A percentile compares a stretch with the other conserved stretches of the same genome.
Evolutionary conservation across 441 rosid genomes (phyloP).

Genomic region (Theobroma grandiflorum): DNA sequence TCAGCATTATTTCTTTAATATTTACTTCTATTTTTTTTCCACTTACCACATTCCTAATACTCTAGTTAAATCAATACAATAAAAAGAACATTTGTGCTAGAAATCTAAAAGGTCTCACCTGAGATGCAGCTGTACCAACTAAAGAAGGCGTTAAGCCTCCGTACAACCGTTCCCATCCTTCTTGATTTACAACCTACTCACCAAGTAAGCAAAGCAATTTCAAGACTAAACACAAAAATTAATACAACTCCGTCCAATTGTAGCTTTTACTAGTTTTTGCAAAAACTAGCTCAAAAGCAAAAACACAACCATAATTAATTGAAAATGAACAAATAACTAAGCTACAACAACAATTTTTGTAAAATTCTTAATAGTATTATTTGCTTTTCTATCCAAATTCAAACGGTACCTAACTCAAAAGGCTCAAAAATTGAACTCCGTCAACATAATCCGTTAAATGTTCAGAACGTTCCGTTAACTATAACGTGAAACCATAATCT

Average conservation of each 20-base stretch:
- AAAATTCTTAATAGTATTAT: not conserved
- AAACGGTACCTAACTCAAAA: not conserved
- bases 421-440: not conserved
- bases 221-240: not conserved
- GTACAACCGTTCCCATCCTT: constrained; percentile 90
- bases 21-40: not conserved
- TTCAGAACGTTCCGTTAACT: not conserved
- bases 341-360: not conserved
- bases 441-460: constrained; percentile 17
- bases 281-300: not conserved
- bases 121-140: constrained; percentile 91
- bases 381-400: not conserved
- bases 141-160: constrained; percentile 88
- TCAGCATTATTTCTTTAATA: not conserved
- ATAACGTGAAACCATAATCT: not conserved
- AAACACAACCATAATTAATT: not conserved
- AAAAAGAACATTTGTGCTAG: not conserved
- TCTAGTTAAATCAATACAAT: not conserved
- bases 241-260: not conserved
- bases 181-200: constrained; percentile 80
- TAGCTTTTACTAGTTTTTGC: not conserved
- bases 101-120: constrained; percentile 49
- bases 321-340: not conserved
- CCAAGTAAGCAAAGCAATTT: constrained; percentile 7
- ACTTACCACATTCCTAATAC: not conserved